Evolutionary conservation across 441 rosid species (phyloP).

Genomic region (Populus tomentosa): DNA sequence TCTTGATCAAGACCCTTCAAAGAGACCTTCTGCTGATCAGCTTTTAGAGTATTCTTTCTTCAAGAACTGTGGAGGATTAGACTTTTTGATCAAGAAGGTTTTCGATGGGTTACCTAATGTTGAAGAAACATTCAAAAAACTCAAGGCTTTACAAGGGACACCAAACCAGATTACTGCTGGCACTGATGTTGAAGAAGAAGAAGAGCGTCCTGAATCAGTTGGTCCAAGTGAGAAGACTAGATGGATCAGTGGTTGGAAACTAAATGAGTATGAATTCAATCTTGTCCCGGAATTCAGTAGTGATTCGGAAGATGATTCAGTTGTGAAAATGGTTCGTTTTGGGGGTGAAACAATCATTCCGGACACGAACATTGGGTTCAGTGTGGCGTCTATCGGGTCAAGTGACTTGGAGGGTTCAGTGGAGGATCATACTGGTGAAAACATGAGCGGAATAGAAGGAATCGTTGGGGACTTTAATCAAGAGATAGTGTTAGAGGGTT

Average conservation of each 20-base stretch:
- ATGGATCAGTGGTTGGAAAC: conserved; percentile 90
- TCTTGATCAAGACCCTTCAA: conserved; percentile 25
- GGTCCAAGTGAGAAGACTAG: conserved; percentile 39
- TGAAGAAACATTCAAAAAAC: conserved; percentile 51
- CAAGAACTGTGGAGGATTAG: conserved; percentile 55
- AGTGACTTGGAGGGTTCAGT: background rate
- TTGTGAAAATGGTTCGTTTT: conserved; percentile 27
- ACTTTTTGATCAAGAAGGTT: conserved; percentile 49
- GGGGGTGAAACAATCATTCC: conserved; percentile 6
- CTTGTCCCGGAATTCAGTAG: conserved; percentile 66
- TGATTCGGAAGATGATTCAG: conserved; percentile 23
- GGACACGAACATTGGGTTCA: background rate
- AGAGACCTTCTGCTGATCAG: conserved; percentile 69
- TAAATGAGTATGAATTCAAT: conserved; percentile 60
- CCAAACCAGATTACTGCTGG: background rate
- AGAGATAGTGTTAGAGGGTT: background rate
- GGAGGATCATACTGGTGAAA: conserved; percentile 11
- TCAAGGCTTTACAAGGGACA: conserved; percentile 19
- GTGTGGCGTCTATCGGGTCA: background rate
- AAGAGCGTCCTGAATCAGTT: conserved; percentile 13
- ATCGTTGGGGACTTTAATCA: background rate
- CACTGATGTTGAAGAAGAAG: conserved; percentile 12
- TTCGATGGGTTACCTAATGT: conserved; percentile 56
- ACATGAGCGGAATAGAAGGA: background rate
- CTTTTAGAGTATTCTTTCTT: conserved; percentile 68